phyloP scores from a whole-genome alignment of 2,329 filamentous ascomycete genomes.

The Pseudopyricularia javanii region DNA sequence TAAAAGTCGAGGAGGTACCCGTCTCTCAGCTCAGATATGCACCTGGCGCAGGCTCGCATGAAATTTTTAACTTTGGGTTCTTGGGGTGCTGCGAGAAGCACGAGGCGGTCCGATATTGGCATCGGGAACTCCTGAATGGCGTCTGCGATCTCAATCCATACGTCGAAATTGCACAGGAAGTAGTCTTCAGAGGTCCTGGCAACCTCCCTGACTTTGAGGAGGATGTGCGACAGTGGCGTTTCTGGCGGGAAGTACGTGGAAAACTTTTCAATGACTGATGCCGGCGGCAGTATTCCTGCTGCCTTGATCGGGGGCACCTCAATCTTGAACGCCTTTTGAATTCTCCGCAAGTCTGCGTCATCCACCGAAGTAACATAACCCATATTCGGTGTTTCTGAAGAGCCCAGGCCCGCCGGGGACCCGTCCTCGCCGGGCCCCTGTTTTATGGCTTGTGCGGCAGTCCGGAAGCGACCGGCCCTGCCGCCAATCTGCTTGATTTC shows the following conservation, averaged over 20 bases:
- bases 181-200: constrained; percentile 53
- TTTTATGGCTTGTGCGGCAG: constrained; percentile 45
- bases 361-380: constrained; percentile 76
- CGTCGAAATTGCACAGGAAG: constrained; percentile 53
- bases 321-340: constrained; percentile 49
- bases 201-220: constrained; percentile 63
- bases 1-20: constrained; percentile 62
- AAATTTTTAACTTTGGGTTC: constrained; percentile 20
- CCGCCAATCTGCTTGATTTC: constrained; percentile 94
- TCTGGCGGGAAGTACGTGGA: constrained; percentile 67
- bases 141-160: constrained; percentile 57
- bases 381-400: constrained; percentile 14
- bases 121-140: constrained; percentile 61
- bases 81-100: constrained; percentile 58
- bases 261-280: constrained; percentile 60
- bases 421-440: neutral
- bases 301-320: constrained; percentile 54
- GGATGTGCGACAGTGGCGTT: constrained; percentile 73
- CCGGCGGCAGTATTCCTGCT: constrained; percentile 66
- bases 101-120: constrained; percentile 60
- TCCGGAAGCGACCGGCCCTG: constrained; percentile 75
- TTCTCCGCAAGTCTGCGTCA: constrained; percentile 47
- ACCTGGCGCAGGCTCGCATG: constrained; percentile 30
- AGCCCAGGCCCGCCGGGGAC: neutral
- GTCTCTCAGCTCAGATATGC: constrained; percentile 53